Percentiles rank a stretch among this genome's conserved stretches.
These are phyloP conservation scores for Ophiosphaerella korrae DNA, from an alignment of 2,329 filamentous ascomycete genomes.

Conservation along the genomic window DNA sequence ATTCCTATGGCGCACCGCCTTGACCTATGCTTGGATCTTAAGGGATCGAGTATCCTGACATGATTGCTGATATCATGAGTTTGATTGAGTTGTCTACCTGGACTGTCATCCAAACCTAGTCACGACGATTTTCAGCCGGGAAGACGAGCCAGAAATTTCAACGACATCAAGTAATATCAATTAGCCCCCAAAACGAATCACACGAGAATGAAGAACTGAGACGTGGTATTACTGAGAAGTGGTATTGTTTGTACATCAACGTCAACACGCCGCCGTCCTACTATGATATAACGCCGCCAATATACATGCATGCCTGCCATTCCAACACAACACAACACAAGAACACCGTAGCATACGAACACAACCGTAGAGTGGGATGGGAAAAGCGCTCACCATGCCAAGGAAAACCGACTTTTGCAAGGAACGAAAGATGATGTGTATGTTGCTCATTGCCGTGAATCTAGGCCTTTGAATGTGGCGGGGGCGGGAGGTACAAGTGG, in stretches of 20 bases:
- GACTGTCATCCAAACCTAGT: too few species aligned
- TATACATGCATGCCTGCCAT: background rate
- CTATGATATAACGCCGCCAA: background rate
- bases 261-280: background rate
- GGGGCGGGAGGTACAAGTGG: slow-evolving; percentile 41
- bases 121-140: too few species aligned
- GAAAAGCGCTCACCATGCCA: slow-evolving; percentile 1
- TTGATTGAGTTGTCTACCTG: too few species aligned
- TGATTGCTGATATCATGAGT: too few species aligned
- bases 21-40: background rate
- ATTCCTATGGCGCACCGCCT: background rate
- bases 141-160: too few species aligned
- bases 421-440: background rate
- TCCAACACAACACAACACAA: background rate
- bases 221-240: background rate
- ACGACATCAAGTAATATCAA: too few species aligned
- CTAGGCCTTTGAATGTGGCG: slow-evolving; percentile 26
- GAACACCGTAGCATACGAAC: slow-evolving; percentile 2
- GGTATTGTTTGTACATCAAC: background rate
- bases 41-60: too few species aligned
- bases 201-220: background rate
- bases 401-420: background rate
- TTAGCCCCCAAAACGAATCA: background rate
- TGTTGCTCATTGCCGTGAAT: background rate
- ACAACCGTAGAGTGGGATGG: slow-evolving; percentile 3